A percentile compares a stretch with the other conserved stretches of the same genome.
These are phyloP conservation scores for Didymella keratinophila DNA, from an alignment of 2,329 filamentous ascomycete genomes.

Conservation along the genomic window DNA sequence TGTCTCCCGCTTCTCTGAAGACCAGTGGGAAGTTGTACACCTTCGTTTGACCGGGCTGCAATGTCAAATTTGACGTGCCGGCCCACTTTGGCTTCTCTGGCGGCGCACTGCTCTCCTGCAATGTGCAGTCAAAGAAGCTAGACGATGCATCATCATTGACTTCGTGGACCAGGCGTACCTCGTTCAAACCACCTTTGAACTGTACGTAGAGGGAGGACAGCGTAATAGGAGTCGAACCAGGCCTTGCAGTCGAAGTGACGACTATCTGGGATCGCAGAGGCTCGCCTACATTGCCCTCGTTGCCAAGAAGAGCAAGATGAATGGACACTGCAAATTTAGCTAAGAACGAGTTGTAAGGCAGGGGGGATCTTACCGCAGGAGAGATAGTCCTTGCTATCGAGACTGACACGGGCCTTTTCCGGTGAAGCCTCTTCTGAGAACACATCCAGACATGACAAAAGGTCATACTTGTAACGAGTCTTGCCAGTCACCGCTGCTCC, in stretches of 20 bases:
- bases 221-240: slow-evolving; percentile 55
- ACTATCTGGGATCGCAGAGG: slow-evolving; percentile 63
- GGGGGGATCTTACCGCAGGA: slow-evolving; percentile 57
- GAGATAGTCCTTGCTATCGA: slow-evolving; percentile 58
- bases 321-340: slow-evolving; percentile 54
- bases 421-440: slow-evolving; percentile 46
- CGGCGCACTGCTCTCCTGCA: slow-evolving; percentile 39
- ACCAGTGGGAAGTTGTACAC: slow-evolving; percentile 76
- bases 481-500: slow-evolving; percentile 42
- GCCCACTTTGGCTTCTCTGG: slow-evolving; percentile 53
- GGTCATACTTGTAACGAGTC: slow-evolving; percentile 52
- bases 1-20: slow-evolving; percentile 82
- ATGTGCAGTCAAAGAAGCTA: slow-evolving; percentile 29
- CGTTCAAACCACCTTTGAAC: slow-evolving; percentile 59
- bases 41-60: slow-evolving; percentile 71
- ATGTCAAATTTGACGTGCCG: slow-evolving; percentile 69
- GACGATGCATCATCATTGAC: slow-evolving; percentile 27
- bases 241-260: slow-evolving; percentile 59
- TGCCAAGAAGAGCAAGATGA: slow-evolving; percentile 61
- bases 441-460: slow-evolving; percentile 56
- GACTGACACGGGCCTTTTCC: slow-evolving; percentile 55
- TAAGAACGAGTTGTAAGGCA: slow-evolving; percentile 27
- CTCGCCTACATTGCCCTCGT: slow-evolving; percentile 68
- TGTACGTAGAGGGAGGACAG: slow-evolving; percentile 59
- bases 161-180: slow-evolving; percentile 43